Evolutionary conservation across 805 yeast species (phyloP), one percentile per base, ranked within the genome.

Genomic region (Metschnikowia cubensis): DNA sequence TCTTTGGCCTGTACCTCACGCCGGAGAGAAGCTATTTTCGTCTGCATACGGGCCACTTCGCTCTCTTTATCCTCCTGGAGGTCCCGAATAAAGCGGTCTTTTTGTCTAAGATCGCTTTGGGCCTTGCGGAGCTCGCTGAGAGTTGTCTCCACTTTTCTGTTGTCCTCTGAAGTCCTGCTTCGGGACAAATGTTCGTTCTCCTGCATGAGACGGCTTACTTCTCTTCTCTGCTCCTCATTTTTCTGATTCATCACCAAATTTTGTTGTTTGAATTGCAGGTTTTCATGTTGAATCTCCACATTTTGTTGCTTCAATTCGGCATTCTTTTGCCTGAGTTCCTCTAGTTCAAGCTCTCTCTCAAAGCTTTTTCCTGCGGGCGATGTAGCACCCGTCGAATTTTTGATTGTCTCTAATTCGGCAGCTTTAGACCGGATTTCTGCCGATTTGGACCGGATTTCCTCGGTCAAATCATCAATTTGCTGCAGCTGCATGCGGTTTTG

Each of bases 1-100:
- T 66, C 70, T 33, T 58, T 63, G 3, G 55, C 61, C 45, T 58
- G 57, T 40, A 68, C 49, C 21, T 63, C 65, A 34, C 49, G 50
- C 20, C 50, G 48, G 22, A 60, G 51, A 1, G 54, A 34, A 14
- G 56, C 55, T 20, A 68, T 42, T 35, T 53, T 62, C 25, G 49
- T 45, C 29, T 54, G 51, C 32, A 64, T 51, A 18, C 56, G 51
- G 31, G 36, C 48, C 1, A 53, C 20, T n/a, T 59, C 59, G 6
- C 42, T 45, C 1, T 45, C 36, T 35, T 41, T 43, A 13, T 50
- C 54, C 8, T 52, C 59, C 3, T 35, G 32, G 2, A 42, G 45
- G 38, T 45, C 49, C 14, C 45, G 21, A 20, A 41, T 38, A 8
- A 42, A 36, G 8, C 49, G 37, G 31, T 55, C 57, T 4, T 43